phyloP scores from a whole-genome alignment of 1,284 basidiomycete genomes.

The Sporisorium iseilematis-ciliati region DNA sequence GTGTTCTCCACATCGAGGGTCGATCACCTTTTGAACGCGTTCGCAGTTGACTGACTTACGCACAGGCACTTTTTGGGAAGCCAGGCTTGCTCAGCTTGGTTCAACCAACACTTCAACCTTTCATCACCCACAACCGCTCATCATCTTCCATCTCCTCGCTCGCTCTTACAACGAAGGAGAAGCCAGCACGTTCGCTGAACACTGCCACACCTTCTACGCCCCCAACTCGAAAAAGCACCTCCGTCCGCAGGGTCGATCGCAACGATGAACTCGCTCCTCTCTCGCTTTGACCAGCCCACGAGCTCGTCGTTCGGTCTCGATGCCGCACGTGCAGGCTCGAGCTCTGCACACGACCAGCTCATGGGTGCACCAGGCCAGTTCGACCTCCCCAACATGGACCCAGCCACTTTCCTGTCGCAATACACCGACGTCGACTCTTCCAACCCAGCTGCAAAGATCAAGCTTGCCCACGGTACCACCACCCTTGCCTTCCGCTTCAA shows the following conservation, averaged over 20 bases:
- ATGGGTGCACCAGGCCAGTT: constrained; percentile 52
- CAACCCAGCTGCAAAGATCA: constrained; percentile 76
- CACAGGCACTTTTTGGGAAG: too few relatives aligned
- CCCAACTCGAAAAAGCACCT: too few relatives aligned
- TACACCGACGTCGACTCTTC: constrained; percentile 69
- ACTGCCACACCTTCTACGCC: too few relatives aligned
- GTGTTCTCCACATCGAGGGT: too few relatives aligned
- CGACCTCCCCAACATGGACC: constrained; percentile 58
- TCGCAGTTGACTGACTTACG: too few relatives aligned
- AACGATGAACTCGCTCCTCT: constrained; percentile 58
- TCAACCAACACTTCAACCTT: too few relatives aligned
- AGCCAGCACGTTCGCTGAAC: too few relatives aligned
- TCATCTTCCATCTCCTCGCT: too few relatives aligned
- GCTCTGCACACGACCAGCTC: constrained; percentile 20
- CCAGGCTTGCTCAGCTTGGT: too few relatives aligned
- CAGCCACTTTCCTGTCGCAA: constrained; percentile 64
- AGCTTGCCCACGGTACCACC: constrained; percentile 98
- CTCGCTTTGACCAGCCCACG: constrained; percentile 42
- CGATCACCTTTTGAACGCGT: too few relatives aligned
- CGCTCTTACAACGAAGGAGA: too few relatives aligned
- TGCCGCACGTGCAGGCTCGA: constrained; percentile 16
- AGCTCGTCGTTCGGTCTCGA: constrained; percentile 19
- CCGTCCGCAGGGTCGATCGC: neutral
- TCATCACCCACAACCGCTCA: too few relatives aligned
- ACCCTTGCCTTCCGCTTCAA: constrained; percentile 97